Percentiles rank a stretch among this genome's conserved stretches.
Conservation (phyloP, 2,329 filamentous ascomycete genomes). For the Penicillium italicum region DNA sequence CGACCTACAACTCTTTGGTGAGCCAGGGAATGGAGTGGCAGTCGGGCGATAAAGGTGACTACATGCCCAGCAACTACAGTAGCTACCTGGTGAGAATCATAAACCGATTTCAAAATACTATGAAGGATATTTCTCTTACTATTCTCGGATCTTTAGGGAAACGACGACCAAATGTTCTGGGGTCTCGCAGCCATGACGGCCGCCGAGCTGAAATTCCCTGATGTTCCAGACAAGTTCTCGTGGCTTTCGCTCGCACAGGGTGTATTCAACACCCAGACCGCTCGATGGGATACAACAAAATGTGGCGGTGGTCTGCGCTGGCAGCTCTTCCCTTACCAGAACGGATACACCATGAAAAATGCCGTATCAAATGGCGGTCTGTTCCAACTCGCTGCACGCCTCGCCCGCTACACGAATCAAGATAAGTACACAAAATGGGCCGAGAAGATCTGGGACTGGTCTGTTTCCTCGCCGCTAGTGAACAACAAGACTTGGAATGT, state of each 20-base stretch:
- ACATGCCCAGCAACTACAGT: conserved; percentile 39
- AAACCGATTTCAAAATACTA: neutral
- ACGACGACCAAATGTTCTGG: conserved; percentile 71
- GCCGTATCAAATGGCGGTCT: conserved; percentile 76
- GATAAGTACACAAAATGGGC: conserved; percentile 62
- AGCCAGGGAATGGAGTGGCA: conserved; percentile 40
- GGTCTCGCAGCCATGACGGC: conserved; percentile 65
- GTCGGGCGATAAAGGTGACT: conserved; percentile 33
- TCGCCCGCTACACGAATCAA: conserved; percentile 64
- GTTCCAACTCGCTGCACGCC: conserved; percentile 73
- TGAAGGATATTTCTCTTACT: neutral
- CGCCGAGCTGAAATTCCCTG: conserved; percentile 61
- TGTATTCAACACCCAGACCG: conserved; percentile 67
- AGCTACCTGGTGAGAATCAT: conserved; percentile 24
- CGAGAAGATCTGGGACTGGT: conserved; percentile 61
- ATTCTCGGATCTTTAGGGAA: conserved; percentile 45
- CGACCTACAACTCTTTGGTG: conserved; percentile 58
- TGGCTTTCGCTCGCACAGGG: conserved; percentile 62
- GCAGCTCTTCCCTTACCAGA: conserved; percentile 77
- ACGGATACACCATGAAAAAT: conserved; percentile 80
- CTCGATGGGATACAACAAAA: conserved; percentile 64
- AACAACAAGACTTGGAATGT: conserved; percentile 58
- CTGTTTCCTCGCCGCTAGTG: conserved; percentile 54
- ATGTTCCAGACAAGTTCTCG: conserved; percentile 47
- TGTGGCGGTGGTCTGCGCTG: conserved; percentile 73